phyloP scores from a whole-genome alignment of 768 basidiomycete species.

The Mycena chlorophos region DNA sequence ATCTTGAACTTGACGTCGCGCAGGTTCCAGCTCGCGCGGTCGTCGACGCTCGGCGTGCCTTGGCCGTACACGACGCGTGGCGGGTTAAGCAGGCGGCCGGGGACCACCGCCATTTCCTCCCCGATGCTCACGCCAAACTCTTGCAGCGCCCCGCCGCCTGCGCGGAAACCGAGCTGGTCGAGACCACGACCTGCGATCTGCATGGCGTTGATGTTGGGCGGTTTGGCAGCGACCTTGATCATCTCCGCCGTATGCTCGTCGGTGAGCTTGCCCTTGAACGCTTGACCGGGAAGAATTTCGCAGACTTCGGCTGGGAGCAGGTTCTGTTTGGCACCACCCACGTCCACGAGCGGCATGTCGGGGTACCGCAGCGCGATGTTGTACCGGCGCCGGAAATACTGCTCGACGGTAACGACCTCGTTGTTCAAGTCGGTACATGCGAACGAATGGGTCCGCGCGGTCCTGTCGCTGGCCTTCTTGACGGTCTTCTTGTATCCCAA shows the following conservation, averaged over 20 bases:
- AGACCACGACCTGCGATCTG: conserved; percentile 66
- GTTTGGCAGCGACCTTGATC: conserved; percentile 71
- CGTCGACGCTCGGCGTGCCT: conserved; percentile 46
- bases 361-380: conserved; percentile 50
- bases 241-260: conserved; percentile 71
- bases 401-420: conserved; percentile 55
- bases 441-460: conserved; percentile 53
- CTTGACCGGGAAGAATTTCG: conserved; percentile 65
- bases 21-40: conserved; percentile 79
- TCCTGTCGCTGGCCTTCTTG: conserved; percentile 51
- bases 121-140: conserved; percentile 66
- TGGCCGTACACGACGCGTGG: conserved; percentile 63
- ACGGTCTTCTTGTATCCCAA: conserved; percentile 77
- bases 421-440: conserved; percentile 53
- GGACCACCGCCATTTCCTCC: conserved; percentile 65
- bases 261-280: conserved; percentile 68
- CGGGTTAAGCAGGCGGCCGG: conserved; percentile 63
- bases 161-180: conserved; percentile 55
- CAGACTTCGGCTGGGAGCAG: conserved; percentile 74
- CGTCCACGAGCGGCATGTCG: conserved; percentile 58
- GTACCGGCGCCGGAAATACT: conserved; percentile 70
- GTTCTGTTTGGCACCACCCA: conserved; percentile 50
- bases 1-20: conserved; percentile 60
- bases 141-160: conserved; percentile 40
- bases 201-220: conserved; percentile 66